Base-by-base conservation (phyloP, 208 protist species). In the Jaenimonas drosophilae region DNA sequence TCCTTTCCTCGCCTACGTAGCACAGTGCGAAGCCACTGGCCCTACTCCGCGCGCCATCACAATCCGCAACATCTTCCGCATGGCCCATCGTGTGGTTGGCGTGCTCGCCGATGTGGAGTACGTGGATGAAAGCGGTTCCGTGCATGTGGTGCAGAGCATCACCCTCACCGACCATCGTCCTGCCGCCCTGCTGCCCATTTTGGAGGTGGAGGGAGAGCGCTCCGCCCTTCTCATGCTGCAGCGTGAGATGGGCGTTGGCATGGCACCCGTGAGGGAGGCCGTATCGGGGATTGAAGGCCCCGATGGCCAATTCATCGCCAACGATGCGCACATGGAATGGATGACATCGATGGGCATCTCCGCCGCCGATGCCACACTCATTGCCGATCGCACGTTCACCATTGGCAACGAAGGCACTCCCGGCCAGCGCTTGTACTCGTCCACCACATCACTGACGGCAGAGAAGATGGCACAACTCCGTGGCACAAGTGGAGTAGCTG, bases 11-110 rank as follows among this genome's bases (percentile, higher is more conserved):
- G 44, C 45, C 1, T 88, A 80, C 48, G 29, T 82, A 17, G 47
- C 41, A 11, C 7, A 41, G 9, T 80, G 65, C 31, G 43, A 48
- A 3, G 31, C 46, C n/a, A 41, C 46, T 16, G 64, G 71, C 7
- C 60, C 64, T 3, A 23, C 73, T 17, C 79, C 75, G 3, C 57
- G 54, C 37, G 49, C 75, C 9, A 64, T 88, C 14, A 50, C 72
- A 20, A 45, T 88, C 20, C 74, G 71, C 12, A 51, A 53, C 21
- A 56, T 88, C 7, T 47, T 53, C n/a, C 63, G 64, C 11, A 59
- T 88, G 0, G 79, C 79, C 5, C 68, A 83, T 7, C 74, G 79
- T 43, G 54, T 84, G 36, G 64, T 75, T 1, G 63, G 66, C 23
- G 65, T 79, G 3, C 49, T 70, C 37, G 61, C 71, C 25, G 79